These are phyloP conservation scores for Inonotus obliquus DNA, from an alignment of 1,284 basidiomycete genomes.

Conservation along the genomic window DNA sequence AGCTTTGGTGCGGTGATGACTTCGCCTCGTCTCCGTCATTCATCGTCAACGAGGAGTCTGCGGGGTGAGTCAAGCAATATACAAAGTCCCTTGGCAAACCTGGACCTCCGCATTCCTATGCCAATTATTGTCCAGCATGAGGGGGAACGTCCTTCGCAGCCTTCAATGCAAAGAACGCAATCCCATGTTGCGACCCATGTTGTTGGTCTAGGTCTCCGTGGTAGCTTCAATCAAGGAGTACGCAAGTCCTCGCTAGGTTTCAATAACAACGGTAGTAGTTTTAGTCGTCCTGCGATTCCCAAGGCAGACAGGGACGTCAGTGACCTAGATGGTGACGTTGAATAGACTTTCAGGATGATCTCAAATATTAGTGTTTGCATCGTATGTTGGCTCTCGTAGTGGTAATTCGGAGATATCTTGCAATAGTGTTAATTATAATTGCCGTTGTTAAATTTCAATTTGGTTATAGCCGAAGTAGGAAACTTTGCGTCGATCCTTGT, in stretches of 20 bases:
- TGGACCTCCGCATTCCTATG: slow-evolving; percentile 62
- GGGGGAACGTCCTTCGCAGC: background rate
- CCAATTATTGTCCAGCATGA: slow-evolving; percentile 31
- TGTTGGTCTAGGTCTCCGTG: slow-evolving; percentile 13
- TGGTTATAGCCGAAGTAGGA: no score
- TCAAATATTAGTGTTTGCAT: no score
- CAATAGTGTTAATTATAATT: no score
- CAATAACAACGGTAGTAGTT: background rate
- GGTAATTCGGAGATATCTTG: no score
- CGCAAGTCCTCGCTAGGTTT: slow-evolving; percentile 1
- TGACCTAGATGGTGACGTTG: slow-evolving; percentile 11
- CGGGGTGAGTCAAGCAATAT: slow-evolving; percentile 19
- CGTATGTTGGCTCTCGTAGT: no score
- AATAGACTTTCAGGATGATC: slow-evolving; percentile 4
- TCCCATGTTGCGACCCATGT: slow-evolving; percentile 7
- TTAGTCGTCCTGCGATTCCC: background rate
- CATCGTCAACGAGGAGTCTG: slow-evolving; percentile 35
- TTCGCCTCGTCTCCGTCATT: slow-evolving; percentile 47
- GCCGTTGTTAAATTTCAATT: no score
- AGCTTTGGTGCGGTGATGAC: slow-evolving; percentile 71
- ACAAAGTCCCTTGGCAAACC: slow-evolving; percentile 40
- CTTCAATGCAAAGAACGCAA: background rate
- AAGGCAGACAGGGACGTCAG: background rate
- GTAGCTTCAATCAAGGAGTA: slow-evolving; percentile 1
- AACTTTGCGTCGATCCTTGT: no score